Percentiles rank a stretch among this genome's conserved stretches.
phyloP scores from a whole-genome alignment of 495 filamentous ascomycete genomes.

The Lasiosphaeriaceae sp. region DNA sequence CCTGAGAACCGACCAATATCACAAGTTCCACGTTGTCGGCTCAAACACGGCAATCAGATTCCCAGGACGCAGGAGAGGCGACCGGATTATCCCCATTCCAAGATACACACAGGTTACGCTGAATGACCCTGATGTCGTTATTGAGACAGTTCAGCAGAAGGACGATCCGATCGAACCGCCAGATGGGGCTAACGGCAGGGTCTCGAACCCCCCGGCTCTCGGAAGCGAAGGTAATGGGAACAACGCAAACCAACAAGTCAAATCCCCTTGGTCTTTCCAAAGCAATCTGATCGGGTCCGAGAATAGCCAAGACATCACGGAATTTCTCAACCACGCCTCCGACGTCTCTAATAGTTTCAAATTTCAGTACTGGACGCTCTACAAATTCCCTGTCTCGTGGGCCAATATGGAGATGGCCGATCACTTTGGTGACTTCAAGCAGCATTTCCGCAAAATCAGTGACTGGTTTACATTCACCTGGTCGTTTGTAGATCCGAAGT shows the following conservation, averaged over 20 bases:
- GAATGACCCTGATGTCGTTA: constrained; percentile 36
- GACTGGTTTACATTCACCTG: constrained; percentile 31
- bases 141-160: constrained; percentile 18
- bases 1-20: constrained; percentile 40
- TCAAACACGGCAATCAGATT: constrained; percentile 25
- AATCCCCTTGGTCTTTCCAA: constrained; percentile 5
- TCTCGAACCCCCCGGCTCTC: background rate
- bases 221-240: background rate
- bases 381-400: constrained; percentile 38
- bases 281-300: constrained; percentile 6
- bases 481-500: constrained; percentile 8
- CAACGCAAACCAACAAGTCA: background rate
- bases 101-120: constrained; percentile 34
- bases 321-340: background rate
- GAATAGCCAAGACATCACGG: background rate
- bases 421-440: constrained; percentile 26
- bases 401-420: constrained; percentile 30
- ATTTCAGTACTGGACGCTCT: constrained; percentile 12
- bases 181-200: background rate
- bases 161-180: constrained; percentile 1
- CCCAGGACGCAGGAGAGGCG: constrained; percentile 20
- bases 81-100: constrained; percentile 35
- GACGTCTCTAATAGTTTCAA: background rate
- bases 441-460: constrained; percentile 26
- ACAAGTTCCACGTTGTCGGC: constrained; percentile 46